Conservation (phyloP, 73 alveolate genomes). For the Paramecium octaurelia region DNA sequence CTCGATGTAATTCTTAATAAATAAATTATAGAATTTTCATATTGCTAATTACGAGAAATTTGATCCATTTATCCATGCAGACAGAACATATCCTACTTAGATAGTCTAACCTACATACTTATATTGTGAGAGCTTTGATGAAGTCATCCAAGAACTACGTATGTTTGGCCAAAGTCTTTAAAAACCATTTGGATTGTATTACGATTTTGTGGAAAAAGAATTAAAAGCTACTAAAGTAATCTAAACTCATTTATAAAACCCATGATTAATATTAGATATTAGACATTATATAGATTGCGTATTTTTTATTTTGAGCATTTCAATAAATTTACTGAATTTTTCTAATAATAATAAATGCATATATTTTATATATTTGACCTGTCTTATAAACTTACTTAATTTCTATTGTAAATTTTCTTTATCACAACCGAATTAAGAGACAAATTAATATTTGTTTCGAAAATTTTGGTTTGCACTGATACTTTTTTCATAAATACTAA, state of each 20-base stretch:
- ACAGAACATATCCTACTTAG: neutral
- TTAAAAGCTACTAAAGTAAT: neutral
- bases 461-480: too few species aligned
- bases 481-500: too few species aligned
- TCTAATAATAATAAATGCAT: too few species aligned
- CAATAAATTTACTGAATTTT: too few species aligned
- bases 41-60: conserved; percentile 18
- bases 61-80: conserved; percentile 42
- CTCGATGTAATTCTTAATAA: conserved; percentile 11
- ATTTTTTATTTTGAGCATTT: too few species aligned
- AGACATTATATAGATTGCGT: too few species aligned
- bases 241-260: neutral
- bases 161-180: conserved; percentile 22
- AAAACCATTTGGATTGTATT: conserved; percentile 51
- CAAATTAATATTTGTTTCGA: too few species aligned
- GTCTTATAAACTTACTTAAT: too few species aligned
- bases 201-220: neutral
- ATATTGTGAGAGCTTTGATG: conserved; percentile 18
- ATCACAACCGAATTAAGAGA: too few species aligned
- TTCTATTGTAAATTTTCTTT: too few species aligned
- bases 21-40: neutral
- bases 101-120: conserved; percentile 21
- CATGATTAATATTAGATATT: neutral
- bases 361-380: too few species aligned
- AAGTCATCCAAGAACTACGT: neutral